Evolutionary conservation across 139 green algal species (phyloP).

Genomic region (Closterium sp.): DNA sequence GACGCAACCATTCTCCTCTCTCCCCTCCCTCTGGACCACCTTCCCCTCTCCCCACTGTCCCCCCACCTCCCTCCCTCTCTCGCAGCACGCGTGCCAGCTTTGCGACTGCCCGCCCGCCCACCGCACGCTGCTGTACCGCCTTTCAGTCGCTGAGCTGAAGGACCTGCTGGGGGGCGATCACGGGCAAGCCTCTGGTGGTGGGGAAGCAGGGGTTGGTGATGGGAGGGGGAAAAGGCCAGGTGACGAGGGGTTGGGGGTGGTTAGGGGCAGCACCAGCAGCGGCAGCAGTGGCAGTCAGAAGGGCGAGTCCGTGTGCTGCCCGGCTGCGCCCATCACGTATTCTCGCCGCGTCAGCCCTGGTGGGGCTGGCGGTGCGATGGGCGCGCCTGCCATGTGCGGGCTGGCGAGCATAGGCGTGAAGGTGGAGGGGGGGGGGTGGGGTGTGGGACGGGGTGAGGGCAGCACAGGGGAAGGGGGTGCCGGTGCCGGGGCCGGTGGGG

Average conservation of each 20-base stretch:
- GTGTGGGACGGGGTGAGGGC: too few relatives aligned
- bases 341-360: background rate
- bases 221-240: background rate
- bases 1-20: background rate
- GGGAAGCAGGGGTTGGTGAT: background rate
- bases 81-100: constrained; percentile 54
- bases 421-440: background rate
- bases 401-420: background rate
- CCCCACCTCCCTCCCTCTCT: background rate
- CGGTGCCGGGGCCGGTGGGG: background rate
- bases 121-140: constrained; percentile 67
- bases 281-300: background rate
- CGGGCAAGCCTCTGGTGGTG: background rate
- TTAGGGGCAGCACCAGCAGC: background rate
- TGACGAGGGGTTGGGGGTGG: background rate
- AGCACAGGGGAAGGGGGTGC: background rate
- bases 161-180: background rate
- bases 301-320: too few relatives aligned
- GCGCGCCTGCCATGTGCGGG: background rate
- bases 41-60: background rate
- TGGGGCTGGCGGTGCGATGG: background rate
- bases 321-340: background rate
- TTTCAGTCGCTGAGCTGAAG: constrained; percentile 68
- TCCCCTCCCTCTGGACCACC: background rate
- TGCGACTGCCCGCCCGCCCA: constrained; percentile 66